phyloP scores from a whole-genome alignment of 2,329 filamentous ascomycete species.

The Colletotrichum spinosum region DNA sequence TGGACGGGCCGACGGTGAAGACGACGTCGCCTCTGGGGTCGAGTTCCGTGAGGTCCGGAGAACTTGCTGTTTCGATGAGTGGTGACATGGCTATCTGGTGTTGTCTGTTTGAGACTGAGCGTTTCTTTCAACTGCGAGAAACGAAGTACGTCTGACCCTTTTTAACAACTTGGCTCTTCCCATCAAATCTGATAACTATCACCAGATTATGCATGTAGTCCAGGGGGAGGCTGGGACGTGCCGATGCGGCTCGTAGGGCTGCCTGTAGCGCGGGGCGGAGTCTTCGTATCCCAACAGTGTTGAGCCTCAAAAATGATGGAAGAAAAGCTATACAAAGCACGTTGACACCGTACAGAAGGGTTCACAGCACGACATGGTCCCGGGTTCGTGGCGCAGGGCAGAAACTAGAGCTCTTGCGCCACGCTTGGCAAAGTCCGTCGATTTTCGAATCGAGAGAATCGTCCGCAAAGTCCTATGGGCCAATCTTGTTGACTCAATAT shows the following conservation, averaged over 20 bases:
- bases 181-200: background rate
- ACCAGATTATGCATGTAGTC: background rate
- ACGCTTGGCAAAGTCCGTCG: conserved; percentile 21
- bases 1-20: conserved; percentile 22
- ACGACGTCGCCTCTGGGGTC: conserved; percentile 21
- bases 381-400: conserved; percentile 22
- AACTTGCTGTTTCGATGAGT: conserved; percentile 1
- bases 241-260: conserved; percentile 13
- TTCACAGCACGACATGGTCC: background rate
- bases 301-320: conserved; percentile 5
- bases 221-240: background rate
- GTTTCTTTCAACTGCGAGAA: no score
- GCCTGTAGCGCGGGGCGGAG: conserved; percentile 4
- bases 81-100: conserved; percentile 11
- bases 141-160: no score
- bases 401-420: conserved; percentile 22
- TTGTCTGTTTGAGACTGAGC: background rate
- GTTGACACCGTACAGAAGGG: conserved; percentile 14
- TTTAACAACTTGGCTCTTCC: no score
- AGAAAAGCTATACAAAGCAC: background rate
- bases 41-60: conserved; percentile 19
- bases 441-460: conserved; percentile 9
- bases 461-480: conserved; percentile 15
- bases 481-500: background rate
- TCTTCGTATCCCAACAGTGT: conserved; percentile 22